Evolutionary conservation across 495 filamentous ascomycete species (phyloP), one percentile per base, ranked within the genome.

Genomic region (Ramalina peruviana): DNA sequence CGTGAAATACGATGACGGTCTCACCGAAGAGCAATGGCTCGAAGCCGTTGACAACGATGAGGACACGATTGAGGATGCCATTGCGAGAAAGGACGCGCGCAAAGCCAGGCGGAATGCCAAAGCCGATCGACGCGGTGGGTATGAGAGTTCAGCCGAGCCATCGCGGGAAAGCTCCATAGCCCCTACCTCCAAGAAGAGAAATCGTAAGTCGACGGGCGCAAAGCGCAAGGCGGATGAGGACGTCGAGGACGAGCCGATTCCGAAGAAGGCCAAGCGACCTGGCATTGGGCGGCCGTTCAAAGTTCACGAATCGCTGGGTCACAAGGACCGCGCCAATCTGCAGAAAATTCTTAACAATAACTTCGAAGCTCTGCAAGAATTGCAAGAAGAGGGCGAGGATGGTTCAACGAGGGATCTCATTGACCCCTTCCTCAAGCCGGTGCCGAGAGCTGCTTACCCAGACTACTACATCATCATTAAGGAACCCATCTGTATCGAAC

Each of bases 21-120:
- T 98, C 39, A 95, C 92, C 3, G 93, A 97, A 64, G 92, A 97
- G 67, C 93, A 98, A 67, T 98, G 92, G 92, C 62, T 85, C 30
- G 72, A 76, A 62, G 90, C 92, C 49, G 88, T 98, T 36, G 92
- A 97, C 61, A 86, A 93, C 51, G 88, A 96, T 49, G 92, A 98
- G 10, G 93, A 97, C 54, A 81, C 78, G 0, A 86, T 94, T 43
- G 92, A 98, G 62, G 88, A 86, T 50, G 92, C 90, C 12, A 86
- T 93, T 25, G 88, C 87, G 40, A 75, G 90, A 25, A 96, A 94
- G 58, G 74, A 82, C 45, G 86, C 86, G n/a, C 78, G 81, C 27
- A 88, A 88, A 46, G 85, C 85, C 37, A 79, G 78, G 58, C 82
- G 88, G n/a, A 79, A 82, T 38, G 61, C 69, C 9, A 88, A 88